Conservation (phyloP, 345 rosid species). For the Barbarea vulgaris region DNA sequence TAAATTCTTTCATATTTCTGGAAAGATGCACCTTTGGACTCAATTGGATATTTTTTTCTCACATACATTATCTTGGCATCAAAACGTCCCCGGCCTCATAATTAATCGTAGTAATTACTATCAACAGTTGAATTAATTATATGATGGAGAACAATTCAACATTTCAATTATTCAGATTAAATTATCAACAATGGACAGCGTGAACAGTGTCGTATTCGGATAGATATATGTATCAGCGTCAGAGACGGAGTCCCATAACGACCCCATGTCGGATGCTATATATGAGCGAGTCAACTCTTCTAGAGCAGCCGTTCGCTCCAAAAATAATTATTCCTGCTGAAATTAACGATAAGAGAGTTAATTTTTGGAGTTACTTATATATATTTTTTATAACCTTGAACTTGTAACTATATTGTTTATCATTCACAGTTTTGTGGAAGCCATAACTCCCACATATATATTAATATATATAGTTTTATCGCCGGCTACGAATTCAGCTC, state of each 20-base stretch:
- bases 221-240: not conserved
- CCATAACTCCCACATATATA: not conserved
- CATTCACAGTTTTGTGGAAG: not conserved
- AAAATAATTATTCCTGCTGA: not conserved
- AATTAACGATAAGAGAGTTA: not conserved
- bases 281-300: not conserved
- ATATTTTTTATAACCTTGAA: not conserved
- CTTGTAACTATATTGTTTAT: not conserved
- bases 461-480: not conserved
- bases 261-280: not conserved
- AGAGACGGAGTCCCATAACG: not conserved
- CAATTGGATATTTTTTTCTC: not conserved
- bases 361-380: not conserved
- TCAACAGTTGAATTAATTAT: not conserved
- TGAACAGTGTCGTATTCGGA: not conserved
- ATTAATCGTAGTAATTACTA: not conserved
- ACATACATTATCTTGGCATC: not conserved
- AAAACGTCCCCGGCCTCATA: not conserved
- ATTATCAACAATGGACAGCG: not conserved
- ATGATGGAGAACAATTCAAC: not conserved
- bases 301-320: not conserved
- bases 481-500: not conserved
- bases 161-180: slow-evolving; percentile 4
- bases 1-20: not conserved
- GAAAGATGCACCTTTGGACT: not conserved